Conservation (phyloP, 2,329 filamentous ascomycete genomes). For the Colletotrichum phormii region DNA sequence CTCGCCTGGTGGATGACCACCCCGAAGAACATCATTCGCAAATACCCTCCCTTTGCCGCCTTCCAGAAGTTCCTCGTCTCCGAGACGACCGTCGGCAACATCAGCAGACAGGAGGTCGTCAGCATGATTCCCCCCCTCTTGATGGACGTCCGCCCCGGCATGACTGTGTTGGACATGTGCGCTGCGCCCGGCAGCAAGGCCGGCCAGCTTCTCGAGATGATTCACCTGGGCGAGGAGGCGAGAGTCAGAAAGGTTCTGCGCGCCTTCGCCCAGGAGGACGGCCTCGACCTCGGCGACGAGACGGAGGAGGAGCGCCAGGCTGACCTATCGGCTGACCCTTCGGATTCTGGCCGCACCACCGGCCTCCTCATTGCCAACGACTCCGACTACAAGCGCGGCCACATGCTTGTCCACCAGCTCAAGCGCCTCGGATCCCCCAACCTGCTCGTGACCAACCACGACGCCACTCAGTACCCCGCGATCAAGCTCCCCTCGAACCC, state of each 20-base stretch:
- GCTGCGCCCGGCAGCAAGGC: constrained; percentile 98
- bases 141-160: constrained; percentile 90
- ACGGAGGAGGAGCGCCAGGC: constrained; percentile 59
- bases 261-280: constrained; percentile 71
- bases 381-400: constrained; percentile 93
- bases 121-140: constrained; percentile 98
- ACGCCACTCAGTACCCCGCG: constrained; percentile 94
- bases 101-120: constrained; percentile 96
- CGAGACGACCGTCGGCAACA: constrained; percentile 96
- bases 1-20: constrained; percentile 99
- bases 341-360: constrained; percentile 87
- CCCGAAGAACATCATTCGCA: constrained; percentile 93
- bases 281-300: constrained; percentile 62
- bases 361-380: constrained; percentile 96
- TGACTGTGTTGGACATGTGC: constrained; percentile 95
- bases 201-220: constrained; percentile 92
- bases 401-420: constrained; percentile 97
- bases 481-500: constrained; percentile 79
- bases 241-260: constrained; percentile 79
- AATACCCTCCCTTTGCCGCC: constrained; percentile 91
- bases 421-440: constrained; percentile 98
- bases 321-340: constrained; percentile 68
- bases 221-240: constrained; percentile 92
- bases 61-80: constrained; percentile 99
- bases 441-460: constrained; percentile 96